Base-by-base conservation (phyloP, 495 filamentous ascomycete species). In the Platismatia glauca region DNA sequence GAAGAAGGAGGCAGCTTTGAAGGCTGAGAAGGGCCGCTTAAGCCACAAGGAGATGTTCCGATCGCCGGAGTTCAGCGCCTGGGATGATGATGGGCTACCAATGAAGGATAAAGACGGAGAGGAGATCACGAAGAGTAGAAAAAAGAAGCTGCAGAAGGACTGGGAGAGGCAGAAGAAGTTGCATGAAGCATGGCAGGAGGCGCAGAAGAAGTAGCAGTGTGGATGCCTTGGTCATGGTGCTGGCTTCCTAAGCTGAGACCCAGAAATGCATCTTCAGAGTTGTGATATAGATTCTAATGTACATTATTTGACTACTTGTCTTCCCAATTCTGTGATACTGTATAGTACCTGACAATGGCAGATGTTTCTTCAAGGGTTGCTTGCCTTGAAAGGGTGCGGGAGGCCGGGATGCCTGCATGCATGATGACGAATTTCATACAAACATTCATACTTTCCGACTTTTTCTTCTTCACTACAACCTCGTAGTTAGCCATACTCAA, bases 101-200 rank as follows among this genome's bases (percentile, higher is more conserved):
- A 88, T 82, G 5, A 88, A 82, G 72, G 83, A 90, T 71, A 79
- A 79, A 20, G 83, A 85, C 33, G 94, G 91, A 2, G 82, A 82
- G 66, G 90, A 95, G 70, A 76, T 98, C 33, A 80, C 89, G 29
- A 98, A 97, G 80, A 87, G 80, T 61, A 80, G 82, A 67, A 62
- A 63, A 39, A 98, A 97, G 81, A 95, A 90, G 81, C 71, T 97
- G 41, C 85, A 75, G 76, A 97, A 97, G 78, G 89, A 90, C 34
- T 95, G 89, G 90, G 89, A 95, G 70, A 84, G 78, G 72, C 94
- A 97, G 79, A 95, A 88, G 81, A 95, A 90, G 81, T 68, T 82
- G 61, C 88, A 96, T 71, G 89, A 95, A 72, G 75, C 72, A 61
- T 89, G 29, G 27, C 18, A 0, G 50, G 50, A 20, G 50, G 16